Evolutionary conservation across 2,329 filamentous ascomycete genomes (phyloP).

Genomic region (Helotiales sp.): DNA sequence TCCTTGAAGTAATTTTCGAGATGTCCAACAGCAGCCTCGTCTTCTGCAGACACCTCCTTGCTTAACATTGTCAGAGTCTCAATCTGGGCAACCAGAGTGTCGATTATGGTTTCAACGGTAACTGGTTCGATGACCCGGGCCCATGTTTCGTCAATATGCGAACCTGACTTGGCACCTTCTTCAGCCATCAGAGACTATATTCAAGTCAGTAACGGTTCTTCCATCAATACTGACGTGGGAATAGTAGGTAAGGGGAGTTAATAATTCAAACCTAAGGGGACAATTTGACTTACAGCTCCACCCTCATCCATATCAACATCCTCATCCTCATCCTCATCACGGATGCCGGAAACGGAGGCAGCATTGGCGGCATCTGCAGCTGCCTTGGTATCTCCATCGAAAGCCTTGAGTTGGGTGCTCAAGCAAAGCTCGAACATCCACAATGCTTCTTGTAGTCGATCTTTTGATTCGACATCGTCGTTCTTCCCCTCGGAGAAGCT

Average conservation of each 20-base stretch:
- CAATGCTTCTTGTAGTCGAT: slow-evolving; percentile 58
- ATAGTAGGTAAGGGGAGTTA: background rate
- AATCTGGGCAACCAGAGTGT: slow-evolving; percentile 66
- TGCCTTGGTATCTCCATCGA: slow-evolving; percentile 31
- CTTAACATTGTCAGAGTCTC: slow-evolving; percentile 53
- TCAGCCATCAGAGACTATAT: too few species aligned
- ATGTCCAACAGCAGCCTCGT: background rate
- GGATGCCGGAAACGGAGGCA: slow-evolving; percentile 13
- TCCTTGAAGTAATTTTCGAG: slow-evolving; percentile 8
- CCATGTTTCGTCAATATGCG: slow-evolving; percentile 49
- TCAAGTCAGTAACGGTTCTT: too few species aligned
- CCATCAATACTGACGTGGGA: background rate
- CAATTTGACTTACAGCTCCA: background rate
- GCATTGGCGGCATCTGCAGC: slow-evolving; percentile 37
- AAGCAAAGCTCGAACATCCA: slow-evolving; percentile 59
- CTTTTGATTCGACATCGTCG: slow-evolving; percentile 45
- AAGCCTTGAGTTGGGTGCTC: slow-evolving; percentile 47
- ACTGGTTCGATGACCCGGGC: slow-evolving; percentile 67
- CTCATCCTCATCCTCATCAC: slow-evolving; percentile 42
- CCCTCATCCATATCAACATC: slow-evolving; percentile 30
- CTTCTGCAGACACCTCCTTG: slow-evolving; percentile 36
- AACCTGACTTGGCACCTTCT: too few species aligned
- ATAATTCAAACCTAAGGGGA: background rate
- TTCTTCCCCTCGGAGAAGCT: slow-evolving; percentile 61
- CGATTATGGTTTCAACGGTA: slow-evolving; percentile 63